Evolutionary conservation across 2,329 filamentous ascomycete species (phyloP).

Genomic region (Aspergillus clavatus): DNA sequence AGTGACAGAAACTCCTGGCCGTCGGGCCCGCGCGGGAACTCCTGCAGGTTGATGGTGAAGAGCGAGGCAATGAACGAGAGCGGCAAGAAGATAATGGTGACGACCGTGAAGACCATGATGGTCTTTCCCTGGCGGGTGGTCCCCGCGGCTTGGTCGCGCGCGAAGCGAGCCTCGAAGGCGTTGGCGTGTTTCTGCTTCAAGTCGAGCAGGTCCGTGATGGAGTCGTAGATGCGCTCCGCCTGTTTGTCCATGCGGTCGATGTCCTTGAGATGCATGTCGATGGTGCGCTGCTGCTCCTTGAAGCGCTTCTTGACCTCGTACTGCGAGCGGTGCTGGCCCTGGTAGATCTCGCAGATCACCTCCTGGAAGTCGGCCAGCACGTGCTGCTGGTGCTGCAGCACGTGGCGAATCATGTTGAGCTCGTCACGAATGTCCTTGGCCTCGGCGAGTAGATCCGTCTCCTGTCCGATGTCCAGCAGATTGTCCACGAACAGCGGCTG

Average conservation of each 20-base stretch:
- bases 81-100: slow-evolving; percentile 55
- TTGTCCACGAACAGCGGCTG: slow-evolving; percentile 45
- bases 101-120: slow-evolving; percentile 57
- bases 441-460: slow-evolving; percentile 58
- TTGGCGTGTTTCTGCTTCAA: slow-evolving; percentile 67
- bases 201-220: slow-evolving; percentile 59
- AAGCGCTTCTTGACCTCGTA: slow-evolving; percentile 51
- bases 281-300: slow-evolving; percentile 53
- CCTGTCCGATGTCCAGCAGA: slow-evolving; percentile 52
- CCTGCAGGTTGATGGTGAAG: slow-evolving; percentile 51
- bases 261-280: slow-evolving; percentile 56
- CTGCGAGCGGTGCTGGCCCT: slow-evolving; percentile 34
- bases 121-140: slow-evolving; percentile 55
- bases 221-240: slow-evolving; percentile 56
- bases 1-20: slow-evolving; percentile 39
- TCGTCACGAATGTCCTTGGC: slow-evolving; percentile 66
- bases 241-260: slow-evolving; percentile 61
- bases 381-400: slow-evolving; percentile 37
- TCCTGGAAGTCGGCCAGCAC: slow-evolving; percentile 34
- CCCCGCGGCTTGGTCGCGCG: slow-evolving; percentile 55
- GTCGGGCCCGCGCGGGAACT: slow-evolving; percentile 40
- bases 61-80: slow-evolving; percentile 53
- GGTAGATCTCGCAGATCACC: slow-evolving; percentile 32
- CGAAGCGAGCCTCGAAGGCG: slow-evolving; percentile 59
- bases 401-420: slow-evolving; percentile 55